phyloP scores from a whole-genome alignment of 352 stramenopile species.

The Globisporangium nodosum region DNA sequence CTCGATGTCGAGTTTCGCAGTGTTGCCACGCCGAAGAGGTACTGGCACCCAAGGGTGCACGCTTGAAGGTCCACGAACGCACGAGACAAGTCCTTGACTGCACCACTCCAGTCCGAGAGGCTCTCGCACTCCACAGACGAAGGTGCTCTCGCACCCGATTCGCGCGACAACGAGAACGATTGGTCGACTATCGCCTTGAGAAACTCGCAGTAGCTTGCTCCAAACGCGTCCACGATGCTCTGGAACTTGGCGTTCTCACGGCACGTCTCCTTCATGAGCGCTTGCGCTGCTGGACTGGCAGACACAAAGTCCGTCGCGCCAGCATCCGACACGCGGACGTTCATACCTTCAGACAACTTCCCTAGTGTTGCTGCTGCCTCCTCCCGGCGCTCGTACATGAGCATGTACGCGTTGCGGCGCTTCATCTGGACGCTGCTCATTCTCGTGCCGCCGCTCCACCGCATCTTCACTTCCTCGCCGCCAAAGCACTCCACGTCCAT shows the following conservation, averaged over 20 bases:
- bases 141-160: neutral
- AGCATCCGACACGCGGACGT: neutral
- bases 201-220: slow-evolving; percentile 24
- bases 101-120: neutral
- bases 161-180: neutral
- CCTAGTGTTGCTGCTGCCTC: neutral
- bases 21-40: slow-evolving; percentile 30
- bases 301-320: neutral
- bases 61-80: slow-evolving; percentile 3
- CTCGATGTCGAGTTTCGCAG: slow-evolving; percentile 4
- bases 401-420: slow-evolving; percentile 68
- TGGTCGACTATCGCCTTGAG: slow-evolving; percentile 15
- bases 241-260: slow-evolving; percentile 29
- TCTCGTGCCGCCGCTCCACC: slow-evolving; percentile 40
- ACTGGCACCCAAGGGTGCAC: slow-evolving; percentile 26
- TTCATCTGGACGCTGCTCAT: slow-evolving; percentile 45
- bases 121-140: neutral
- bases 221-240: slow-evolving; percentile 31
- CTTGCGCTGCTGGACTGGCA: slow-evolving; percentile 8
- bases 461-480: slow-evolving; percentile 67
- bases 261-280: slow-evolving; percentile 15
- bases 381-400: slow-evolving; percentile 56
- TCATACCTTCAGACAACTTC: too few species aligned
- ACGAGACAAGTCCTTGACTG: neutral
- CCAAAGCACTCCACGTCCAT: slow-evolving; percentile 89